Evolutionary conservation across 306 rosid species (phyloP), one percentile per base, ranked within the genome.

Genomic region (Pyrus communis): DNA sequence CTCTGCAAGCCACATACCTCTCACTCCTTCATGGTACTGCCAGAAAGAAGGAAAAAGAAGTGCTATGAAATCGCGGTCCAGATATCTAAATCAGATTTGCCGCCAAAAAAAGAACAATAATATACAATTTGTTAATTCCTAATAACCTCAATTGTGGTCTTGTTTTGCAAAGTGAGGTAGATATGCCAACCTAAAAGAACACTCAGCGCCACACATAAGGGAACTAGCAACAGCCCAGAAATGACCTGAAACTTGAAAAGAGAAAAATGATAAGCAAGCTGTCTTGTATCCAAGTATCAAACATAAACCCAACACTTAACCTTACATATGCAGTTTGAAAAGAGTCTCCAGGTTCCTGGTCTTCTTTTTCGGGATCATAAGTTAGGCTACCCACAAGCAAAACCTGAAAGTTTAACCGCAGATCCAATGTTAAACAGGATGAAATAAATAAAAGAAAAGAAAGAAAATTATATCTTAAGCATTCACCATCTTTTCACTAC

Each of bases 1-100:
- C 90, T 92, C 96, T 17, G 91, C 96, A 82, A 95, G 97, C 97
- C 96, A 90, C 88, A 95, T 86, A 63, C 97, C 97, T 81, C 97
- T 92, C 69, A 95, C 97, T 64, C 99, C 99, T 87, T 95, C 99
- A 70, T 90, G 84, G 83, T 92, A 89, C 99, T 95, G 89, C 81
- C 73, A 82, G 78, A 67, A 83, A 35, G 25, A 6, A 31, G 7
- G 55, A 5, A 33, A 38, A 51, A 35, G 13, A 80, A 82, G 57
- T 59, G 58, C 69, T 77, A 63, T 38, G 59, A 86, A 87, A 79
- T 74, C 70, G 71, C 31, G 1, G 38, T 59, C 49, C 28, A 30
- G 74, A 62, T 61, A 7, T 35, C 49, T 59, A 35, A 23, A 68
- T 67, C 62, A 68, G 68, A 75, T 80, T 70, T 70, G 52, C 59